Evolutionary conservation across 1,284 basidiomycete species (phyloP).

Genomic region (Earliella scabrosa): DNA sequence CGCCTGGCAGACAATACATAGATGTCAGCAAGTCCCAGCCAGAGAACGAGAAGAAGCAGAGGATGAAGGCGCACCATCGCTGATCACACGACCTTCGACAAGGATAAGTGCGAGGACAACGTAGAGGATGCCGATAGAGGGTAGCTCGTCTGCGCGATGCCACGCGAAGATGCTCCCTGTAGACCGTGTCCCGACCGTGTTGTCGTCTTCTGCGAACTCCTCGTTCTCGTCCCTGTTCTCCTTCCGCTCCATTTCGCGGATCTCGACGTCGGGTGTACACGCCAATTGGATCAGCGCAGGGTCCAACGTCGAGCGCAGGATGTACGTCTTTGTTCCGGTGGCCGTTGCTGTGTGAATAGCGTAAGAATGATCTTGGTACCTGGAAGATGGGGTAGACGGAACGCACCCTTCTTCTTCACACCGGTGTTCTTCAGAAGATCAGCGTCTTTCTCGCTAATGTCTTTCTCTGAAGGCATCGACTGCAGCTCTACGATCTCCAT

Average conservation of each 20-base stretch:
- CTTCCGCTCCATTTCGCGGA: conserved; percentile 59
- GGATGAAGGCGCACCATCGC: conserved; percentile 56
- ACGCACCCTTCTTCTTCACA: conserved; percentile 56
- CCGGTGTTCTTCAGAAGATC: conserved; percentile 53
- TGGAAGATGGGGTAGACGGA: neutral
- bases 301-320: conserved; percentile 57
- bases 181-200: conserved; percentile 41
- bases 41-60: neutral
- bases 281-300: conserved; percentile 61
- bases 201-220: conserved; percentile 43
- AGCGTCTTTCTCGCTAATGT: conserved; percentile 43
- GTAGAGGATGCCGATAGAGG: conserved; percentile 65
- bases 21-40: neutral
- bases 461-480: conserved; percentile 53
- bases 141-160: conserved; percentile 66
- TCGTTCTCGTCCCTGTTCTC: conserved; percentile 55
- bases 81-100: conserved; percentile 66
- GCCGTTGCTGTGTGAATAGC: conserved; percentile 21
- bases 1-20: conserved; percentile 38
- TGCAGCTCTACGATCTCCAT: conserved; percentile 80
- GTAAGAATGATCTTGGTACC: neutral
- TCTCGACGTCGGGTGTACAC: conserved; percentile 53
- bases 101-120: conserved; percentile 74
- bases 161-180: conserved; percentile 74
- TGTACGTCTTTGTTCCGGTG: conserved; percentile 71